phyloP scores from a whole-genome alignment of 208 protist genomes.

The Acanthamoeba healyi region DNA sequence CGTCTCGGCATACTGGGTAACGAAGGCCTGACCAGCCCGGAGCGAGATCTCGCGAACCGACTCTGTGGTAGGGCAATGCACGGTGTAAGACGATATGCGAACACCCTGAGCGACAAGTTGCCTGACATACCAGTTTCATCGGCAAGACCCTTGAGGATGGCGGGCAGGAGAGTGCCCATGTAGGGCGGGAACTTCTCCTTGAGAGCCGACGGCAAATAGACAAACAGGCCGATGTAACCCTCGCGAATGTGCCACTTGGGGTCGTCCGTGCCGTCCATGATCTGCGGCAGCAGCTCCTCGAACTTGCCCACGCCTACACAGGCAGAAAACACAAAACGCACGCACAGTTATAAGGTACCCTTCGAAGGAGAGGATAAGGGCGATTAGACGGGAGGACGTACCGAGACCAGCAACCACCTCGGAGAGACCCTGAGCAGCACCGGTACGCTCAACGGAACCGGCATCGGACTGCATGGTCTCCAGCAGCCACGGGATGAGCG shows the following conservation, averaged over 20 bases:
- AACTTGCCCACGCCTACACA: slow-evolving; percentile 67
- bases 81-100: neutral
- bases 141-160: slow-evolving; percentile 87
- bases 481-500: slow-evolving; percentile 89
- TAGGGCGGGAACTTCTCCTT: slow-evolving; percentile 84
- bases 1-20: slow-evolving; percentile 85
- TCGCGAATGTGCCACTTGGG: slow-evolving; percentile 86
- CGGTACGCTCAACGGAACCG: slow-evolving; percentile 87
- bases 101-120: slow-evolving; percentile 6
- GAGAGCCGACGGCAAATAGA: slow-evolving; percentile 89
- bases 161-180: slow-evolving; percentile 85
- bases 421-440: slow-evolving; percentile 90
- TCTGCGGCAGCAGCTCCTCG: slow-evolving; percentile 82
- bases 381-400: neutral
- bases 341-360: neutral
- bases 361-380: neutral
- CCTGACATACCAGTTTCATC: slow-evolving; percentile 85
- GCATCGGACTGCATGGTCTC: slow-evolving; percentile 85
- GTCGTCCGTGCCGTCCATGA: slow-evolving; percentile 82
- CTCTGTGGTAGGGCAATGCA: slow-evolving; percentile 81
- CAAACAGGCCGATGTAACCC: slow-evolving; percentile 87
- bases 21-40: slow-evolving; percentile 90
- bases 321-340: neutral
- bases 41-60: slow-evolving; percentile 89
- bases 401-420: slow-evolving; percentile 87